Evolutionary conservation across 352 stramenopile species (phyloP), one percentile per base, ranked within the genome.

Genomic region (Thalassiosira ordinaria): DNA sequence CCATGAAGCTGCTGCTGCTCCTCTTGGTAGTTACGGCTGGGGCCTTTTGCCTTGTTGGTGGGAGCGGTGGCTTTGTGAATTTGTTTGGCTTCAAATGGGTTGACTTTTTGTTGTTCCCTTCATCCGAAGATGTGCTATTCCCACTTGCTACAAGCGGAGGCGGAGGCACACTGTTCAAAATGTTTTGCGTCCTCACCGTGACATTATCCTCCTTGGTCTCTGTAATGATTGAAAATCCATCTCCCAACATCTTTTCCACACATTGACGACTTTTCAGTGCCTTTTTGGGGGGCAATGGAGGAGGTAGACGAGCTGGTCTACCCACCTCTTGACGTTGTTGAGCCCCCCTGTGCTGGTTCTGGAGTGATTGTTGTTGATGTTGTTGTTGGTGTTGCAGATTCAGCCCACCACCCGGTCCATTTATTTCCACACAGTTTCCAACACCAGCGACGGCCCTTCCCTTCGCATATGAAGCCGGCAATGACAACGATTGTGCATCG

Each of bases 231-330:
- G n/a, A 44, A 55, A 49, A 61, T 46, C 37, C n/a, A 16, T 29
- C 16, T 14, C 26, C 41, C 7, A 62, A 4, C 18, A 67, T 29
- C 31, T 69, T 33, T 22, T 74, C 61, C 0, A 74, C 62, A 18
- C 31, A 56, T 13, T 64, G 39, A 20, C 61, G 61, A 56, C 71
- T 61, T 29, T 66, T 46, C 18, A n/a, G 39, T 27, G 61, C 61
- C 53, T 68, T 47, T 44, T 56, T 41, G 1, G 61, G 55, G 4
- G 73, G 57, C 35, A 77, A 44, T 13, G 73, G 73, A 1, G 73
- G 66, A 46, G 64, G 73, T 26, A 77, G 64, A 56, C 64, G 66
- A 26, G 74, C 74, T 31, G 59, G 51, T 27, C 16, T 76, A 1
- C 52, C 64, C 1, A 44, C 65, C 8, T 7, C 53, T 9, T 55